phyloP scores from a whole-genome alignment of 2,329 filamentous ascomycete species.

The Epicoccum nigrum region DNA sequence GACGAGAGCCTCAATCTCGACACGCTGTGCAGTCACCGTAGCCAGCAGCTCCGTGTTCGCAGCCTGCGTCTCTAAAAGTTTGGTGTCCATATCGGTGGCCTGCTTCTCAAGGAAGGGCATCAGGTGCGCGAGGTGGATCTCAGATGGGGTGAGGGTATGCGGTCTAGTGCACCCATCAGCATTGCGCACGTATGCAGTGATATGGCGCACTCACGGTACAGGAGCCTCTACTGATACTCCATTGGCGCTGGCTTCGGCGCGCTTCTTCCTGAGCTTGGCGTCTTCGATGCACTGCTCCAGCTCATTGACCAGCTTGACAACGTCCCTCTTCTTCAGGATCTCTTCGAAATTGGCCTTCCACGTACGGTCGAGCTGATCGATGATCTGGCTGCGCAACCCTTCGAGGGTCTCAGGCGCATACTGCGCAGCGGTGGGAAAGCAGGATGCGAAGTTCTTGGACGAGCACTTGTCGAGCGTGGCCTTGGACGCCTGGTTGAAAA shows the following conservation, averaged over 20 bases:
- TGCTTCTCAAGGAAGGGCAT: slow-evolving; percentile 61
- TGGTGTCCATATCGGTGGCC: slow-evolving; percentile 55
- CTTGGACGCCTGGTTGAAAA: slow-evolving; percentile 64
- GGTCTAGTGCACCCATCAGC: slow-evolving; percentile 50
- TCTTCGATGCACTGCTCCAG: slow-evolving; percentile 66
- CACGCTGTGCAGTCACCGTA: slow-evolving; percentile 59
- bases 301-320: slow-evolving; percentile 64
- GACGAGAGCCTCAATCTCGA: slow-evolving; percentile 63
- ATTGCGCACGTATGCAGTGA: neutral
- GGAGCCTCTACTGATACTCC: slow-evolving; percentile 43
- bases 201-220: slow-evolving; percentile 53
- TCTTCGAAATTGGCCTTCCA: slow-evolving; percentile 66
- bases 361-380: slow-evolving; percentile 62
- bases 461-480: slow-evolving; percentile 67
- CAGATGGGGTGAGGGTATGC: slow-evolving; percentile 63
- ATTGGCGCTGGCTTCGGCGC: slow-evolving; percentile 47
- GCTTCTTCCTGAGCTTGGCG: slow-evolving; percentile 59
- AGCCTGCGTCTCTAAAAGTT: slow-evolving; percentile 57
- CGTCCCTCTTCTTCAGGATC: slow-evolving; percentile 62
- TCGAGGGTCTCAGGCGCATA: slow-evolving; percentile 63
- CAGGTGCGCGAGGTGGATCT: slow-evolving; percentile 65
- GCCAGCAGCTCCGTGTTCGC: slow-evolving; percentile 61
- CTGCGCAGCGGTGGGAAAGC: slow-evolving; percentile 67
- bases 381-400: slow-evolving; percentile 64
- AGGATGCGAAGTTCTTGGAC: slow-evolving; percentile 66